Evolutionary conservation across 1,139 yeast genomes (phyloP).

Genomic region (Suhomyces atakaporum): DNA sequence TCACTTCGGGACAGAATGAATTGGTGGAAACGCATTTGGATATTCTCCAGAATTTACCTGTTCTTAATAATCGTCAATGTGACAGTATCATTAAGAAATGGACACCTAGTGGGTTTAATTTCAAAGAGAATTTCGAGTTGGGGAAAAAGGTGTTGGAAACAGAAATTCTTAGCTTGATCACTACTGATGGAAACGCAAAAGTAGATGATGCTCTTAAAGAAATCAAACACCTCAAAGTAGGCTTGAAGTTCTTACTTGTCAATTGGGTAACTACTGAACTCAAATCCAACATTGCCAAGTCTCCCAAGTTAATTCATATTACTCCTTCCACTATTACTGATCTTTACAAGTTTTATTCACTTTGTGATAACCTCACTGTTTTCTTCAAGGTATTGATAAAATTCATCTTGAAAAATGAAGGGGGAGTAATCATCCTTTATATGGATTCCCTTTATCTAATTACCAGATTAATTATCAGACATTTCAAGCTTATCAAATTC

Average conservation of each 20-base stretch:
- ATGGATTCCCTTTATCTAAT: slow-evolving; percentile 44
- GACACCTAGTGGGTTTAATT: slow-evolving; percentile 35
- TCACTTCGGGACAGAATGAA: slow-evolving; percentile 4
- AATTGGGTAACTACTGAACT: slow-evolving; percentile 48
- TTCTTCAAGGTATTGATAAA: slow-evolving; percentile 45
- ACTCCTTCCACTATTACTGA: slow-evolving; percentile 34
- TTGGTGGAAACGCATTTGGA: slow-evolving; percentile 37
- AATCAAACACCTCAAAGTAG: slow-evolving; percentile 34
- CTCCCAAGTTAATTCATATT: slow-evolving; percentile 42
- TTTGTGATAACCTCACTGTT: slow-evolving; percentile 40
- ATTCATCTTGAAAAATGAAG: slow-evolving; percentile 41
- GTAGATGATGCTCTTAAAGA: slow-evolving; percentile 2
- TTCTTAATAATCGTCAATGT: slow-evolving; percentile 51
- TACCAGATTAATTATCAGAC: slow-evolving; percentile 35
- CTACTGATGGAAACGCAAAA: background rate
- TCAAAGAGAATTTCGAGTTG: slow-evolving; percentile 32
- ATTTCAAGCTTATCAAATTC: slow-evolving; percentile 40
- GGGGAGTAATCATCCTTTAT: slow-evolving; percentile 43
- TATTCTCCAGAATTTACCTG: slow-evolving; percentile 57
- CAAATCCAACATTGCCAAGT: slow-evolving; percentile 29
- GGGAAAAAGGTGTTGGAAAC: slow-evolving; percentile 30
- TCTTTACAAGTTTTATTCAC: slow-evolving; percentile 35
- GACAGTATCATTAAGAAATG: slow-evolving; percentile 49
- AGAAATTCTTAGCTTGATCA: slow-evolving; percentile 22
- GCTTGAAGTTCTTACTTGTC: slow-evolving; percentile 44